Evolutionary conservation across 108 stramenopile species (phyloP), one percentile per base, ranked within the genome.

Genomic region (Cyclotella cryptica): DNA sequence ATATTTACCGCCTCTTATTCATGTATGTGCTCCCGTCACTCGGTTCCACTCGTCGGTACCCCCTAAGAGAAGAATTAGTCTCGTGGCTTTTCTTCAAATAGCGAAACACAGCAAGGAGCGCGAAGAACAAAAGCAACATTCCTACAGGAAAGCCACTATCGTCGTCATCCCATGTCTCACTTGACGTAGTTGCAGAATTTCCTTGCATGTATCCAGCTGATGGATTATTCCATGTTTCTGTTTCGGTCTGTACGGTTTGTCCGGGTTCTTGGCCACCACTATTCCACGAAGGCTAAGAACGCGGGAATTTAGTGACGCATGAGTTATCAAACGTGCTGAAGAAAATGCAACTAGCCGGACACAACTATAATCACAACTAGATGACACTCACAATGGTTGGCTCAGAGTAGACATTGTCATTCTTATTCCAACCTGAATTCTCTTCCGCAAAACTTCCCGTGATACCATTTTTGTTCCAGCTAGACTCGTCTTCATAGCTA

Each of bases 41-140:
- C 6, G 10, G 49, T 21, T 68, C 67, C 15, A 68, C 67, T 68
- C 67, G 51, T 53, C 52, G 67, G 30, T 68, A 68, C n/a, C 51
- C 27, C 10, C 29, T 6, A 0, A 35, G 35, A 10, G 51, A 18
- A 11, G 67, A 11, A 68, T 11, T 39, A 18, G 7, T 3, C 4
- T 12, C n/a, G 13, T 29, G 47, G 18, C 43, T 68, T 8, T 43
- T 51, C 18, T 27, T 68, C 12, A 17, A 19, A 24, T 68, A 68
- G 11, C 30, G 10, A 35, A 51, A 51, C 9, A 39, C 10, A 35
- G 29, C 67, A 8, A 68, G 29, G 7, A 53, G 51, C 51, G 35
- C 22, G 6, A 68, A 30, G 15, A 53, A 29, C 8, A 68, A 14
- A 19, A 68, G 51, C 51, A 68, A n/a, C 1, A 68, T 53, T 11